These are phyloP conservation scores for Eutrema japonicum DNA, from an alignment of 345 rosid genomes.

Conservation along the genomic window DNA sequence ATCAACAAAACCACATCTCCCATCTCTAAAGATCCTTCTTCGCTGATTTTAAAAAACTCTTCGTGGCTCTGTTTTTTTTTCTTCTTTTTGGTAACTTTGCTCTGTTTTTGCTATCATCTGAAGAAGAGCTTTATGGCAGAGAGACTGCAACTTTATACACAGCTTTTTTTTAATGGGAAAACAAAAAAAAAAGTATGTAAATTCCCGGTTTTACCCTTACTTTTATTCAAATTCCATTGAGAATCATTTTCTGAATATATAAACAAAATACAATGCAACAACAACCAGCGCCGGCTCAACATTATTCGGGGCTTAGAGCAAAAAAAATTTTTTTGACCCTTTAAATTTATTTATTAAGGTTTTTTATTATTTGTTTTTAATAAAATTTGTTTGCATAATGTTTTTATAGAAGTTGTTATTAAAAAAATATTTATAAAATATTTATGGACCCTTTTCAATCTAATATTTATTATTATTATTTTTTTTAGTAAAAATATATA, in stretches of 20 bases:
- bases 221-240: constrained; percentile 13
- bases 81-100: background rate
- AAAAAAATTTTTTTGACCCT: too few relatives aligned
- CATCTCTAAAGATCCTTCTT: constrained; percentile 45
- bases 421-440: too few relatives aligned
- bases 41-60: background rate
- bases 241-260: background rate
- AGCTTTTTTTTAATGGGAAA: background rate
- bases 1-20: constrained; percentile 64
- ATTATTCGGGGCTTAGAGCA: too few relatives aligned
- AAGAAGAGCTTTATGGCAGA: constrained; percentile 24
- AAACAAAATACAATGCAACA: background rate
- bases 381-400: too few relatives aligned
- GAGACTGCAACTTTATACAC: constrained; percentile 30
- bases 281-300: too few relatives aligned
- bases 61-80: constrained; percentile 5
- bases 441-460: too few relatives aligned
- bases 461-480: too few relatives aligned
- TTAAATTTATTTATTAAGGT: too few relatives aligned
- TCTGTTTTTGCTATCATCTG: constrained; percentile 32
- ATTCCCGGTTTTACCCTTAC: constrained; percentile 37
- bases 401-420: too few relatives aligned
- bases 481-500: too few relatives aligned
- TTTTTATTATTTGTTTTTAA: too few relatives aligned
- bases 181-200: background rate